Conservation (phyloP, 768 basidiomycete species). For the Mycena pura region DNA sequence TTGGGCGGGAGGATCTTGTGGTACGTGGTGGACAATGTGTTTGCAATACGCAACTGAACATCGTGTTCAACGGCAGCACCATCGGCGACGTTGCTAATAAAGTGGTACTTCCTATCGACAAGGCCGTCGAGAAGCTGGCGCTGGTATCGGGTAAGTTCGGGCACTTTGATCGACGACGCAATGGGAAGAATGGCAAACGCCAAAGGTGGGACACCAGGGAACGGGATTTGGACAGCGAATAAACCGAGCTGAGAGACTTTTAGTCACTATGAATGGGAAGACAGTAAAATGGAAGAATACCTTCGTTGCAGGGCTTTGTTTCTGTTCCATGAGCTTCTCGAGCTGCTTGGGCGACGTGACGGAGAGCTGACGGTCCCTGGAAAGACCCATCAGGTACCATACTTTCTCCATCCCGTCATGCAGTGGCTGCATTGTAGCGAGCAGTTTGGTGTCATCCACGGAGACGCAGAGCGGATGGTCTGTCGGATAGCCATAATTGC, state of each 20-base stretch:
- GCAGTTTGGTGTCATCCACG: background rate
- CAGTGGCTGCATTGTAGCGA: background rate
- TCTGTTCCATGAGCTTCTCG: background rate
- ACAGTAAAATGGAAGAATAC: background rate
- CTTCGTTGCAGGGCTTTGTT: background rate
- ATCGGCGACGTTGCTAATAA: background rate
- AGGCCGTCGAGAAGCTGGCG: background rate
- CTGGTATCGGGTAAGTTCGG: background rate
- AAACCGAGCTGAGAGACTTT: background rate
- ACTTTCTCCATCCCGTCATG: background rate
- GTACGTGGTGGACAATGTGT: background rate
- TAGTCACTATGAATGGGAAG: background rate
- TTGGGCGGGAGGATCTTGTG: background rate
- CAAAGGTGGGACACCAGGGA: background rate
- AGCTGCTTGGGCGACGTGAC: background rate
- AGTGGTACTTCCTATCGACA: background rate
- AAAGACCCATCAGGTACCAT: background rate
- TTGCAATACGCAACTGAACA: background rate
- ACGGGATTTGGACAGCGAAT: background rate
- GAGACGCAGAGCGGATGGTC: background rate
- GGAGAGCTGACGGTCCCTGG: background rate
- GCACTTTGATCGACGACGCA: background rate
- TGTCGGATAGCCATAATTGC: background rate
- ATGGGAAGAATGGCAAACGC: background rate
- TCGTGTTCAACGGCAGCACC: background rate